A percentile compares a stretch with the other conserved stretches of the same genome.
phyloP scores from a whole-genome alignment of 106 monocot genomes.

The Agapanthus africanus region DNA sequence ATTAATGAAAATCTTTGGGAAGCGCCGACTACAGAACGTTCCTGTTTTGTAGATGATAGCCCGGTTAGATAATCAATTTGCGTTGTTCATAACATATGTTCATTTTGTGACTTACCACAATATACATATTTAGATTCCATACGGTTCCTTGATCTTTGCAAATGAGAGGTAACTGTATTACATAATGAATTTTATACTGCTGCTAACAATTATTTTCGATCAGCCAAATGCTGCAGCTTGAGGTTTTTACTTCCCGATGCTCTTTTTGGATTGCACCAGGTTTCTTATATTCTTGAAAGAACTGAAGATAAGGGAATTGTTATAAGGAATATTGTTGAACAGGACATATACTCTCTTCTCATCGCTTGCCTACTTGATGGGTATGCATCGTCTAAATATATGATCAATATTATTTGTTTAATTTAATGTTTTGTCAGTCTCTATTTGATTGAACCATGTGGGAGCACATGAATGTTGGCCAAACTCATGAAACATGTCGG shows the following conservation, averaged over 20 bases:
- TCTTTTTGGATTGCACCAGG: constrained; percentile 29
- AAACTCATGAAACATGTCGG: not conserved
- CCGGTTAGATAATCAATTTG: no score
- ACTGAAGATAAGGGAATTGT: constrained; percentile 36
- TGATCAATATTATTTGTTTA: not conserved
- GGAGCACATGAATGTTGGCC: not conserved
- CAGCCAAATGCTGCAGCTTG: not conserved
- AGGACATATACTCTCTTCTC: constrained; percentile 59
- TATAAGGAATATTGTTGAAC: constrained; percentile 34
- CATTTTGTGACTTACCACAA: not conserved
- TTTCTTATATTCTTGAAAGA: constrained; percentile 57
- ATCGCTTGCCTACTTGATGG: constrained; percentile 60
- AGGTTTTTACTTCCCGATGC: not conserved
- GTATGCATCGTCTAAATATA: no score
- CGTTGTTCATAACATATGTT: no score
- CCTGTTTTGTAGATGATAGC: no score
- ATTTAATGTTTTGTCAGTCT: not conserved
- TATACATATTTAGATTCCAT: not conserved
- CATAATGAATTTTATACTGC: not conserved
- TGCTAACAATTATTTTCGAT: not conserved
- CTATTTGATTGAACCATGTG: not conserved
- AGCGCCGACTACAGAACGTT: no score
- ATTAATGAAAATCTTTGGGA: no score
- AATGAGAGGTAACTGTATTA: no score
- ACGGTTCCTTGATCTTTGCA: not conserved